phyloP scores from a whole-genome alignment of 2,329 filamentous ascomycete genomes.

The Botrytis aclada region DNA sequence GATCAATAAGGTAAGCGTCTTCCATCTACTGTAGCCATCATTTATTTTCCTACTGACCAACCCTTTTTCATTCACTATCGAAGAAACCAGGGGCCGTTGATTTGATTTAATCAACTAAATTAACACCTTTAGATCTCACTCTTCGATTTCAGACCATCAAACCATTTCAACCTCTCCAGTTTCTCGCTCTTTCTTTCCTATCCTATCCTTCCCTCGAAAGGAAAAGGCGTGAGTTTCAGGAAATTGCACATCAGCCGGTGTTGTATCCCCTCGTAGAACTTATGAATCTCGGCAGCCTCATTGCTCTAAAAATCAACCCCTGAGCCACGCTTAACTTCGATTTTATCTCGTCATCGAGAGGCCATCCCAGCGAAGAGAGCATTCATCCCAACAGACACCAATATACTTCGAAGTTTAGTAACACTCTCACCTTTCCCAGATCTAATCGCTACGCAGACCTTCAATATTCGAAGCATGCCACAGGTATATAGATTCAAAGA shows the following conservation, averaged over 20 bases:
- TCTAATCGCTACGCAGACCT: not conserved
- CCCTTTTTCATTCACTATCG: accelerated
- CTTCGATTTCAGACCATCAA: not conserved
- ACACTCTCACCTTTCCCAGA: not conserved
- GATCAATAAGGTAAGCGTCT: not conserved
- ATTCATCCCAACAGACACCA: not conserved
- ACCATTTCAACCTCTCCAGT: not conserved
- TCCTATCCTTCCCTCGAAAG: not conserved
- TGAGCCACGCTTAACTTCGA: not conserved
- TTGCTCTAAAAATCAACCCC: not conserved
- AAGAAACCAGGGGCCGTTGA: not conserved
- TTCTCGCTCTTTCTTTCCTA: not conserved
- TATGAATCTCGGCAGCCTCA: not conserved
- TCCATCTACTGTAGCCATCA: not conserved
- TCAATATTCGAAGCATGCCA: not conserved
- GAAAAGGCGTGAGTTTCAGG: not conserved
- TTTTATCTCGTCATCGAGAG: not conserved
- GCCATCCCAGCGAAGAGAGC: not conserved
- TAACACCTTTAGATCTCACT: accelerated
- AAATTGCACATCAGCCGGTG: not conserved
- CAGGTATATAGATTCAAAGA: not conserved
- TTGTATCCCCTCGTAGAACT: not conserved
- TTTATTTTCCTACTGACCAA: not conserved
- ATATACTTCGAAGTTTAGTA: not conserved
- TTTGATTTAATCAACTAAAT: not conserved